Percentiles rank a stretch among this genome's conserved stretches.
Evolutionary conservation across 1,139 yeast genomes (phyloP).

Genomic region (Tardiomyces depauwii): DNA sequence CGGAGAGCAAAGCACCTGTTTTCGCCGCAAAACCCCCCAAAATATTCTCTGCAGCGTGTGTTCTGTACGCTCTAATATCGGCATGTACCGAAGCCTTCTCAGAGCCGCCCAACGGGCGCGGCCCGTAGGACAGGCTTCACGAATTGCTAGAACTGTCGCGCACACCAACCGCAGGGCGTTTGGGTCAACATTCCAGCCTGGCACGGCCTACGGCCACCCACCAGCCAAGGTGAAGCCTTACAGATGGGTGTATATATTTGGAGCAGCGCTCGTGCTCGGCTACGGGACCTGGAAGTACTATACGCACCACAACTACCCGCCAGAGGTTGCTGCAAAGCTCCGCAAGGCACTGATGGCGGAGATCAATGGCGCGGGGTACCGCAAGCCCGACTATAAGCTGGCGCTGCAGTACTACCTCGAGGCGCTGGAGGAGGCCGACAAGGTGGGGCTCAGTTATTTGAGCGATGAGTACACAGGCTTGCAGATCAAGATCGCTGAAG

Average conservation of each 20-base stretch:
- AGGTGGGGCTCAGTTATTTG: slow-evolving; percentile 40
- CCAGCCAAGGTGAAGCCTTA: neutral
- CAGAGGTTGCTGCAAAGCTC: slow-evolving; percentile 53
- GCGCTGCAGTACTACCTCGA: slow-evolving; percentile 62
- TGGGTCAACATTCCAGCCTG: too few relatives aligned
- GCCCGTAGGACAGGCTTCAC: too few relatives aligned
- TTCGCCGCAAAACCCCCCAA: too few relatives aligned
- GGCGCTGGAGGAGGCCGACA: slow-evolving; percentile 36
- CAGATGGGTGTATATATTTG: neutral
- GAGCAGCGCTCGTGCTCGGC: slow-evolving; percentile 2
- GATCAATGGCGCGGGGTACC: slow-evolving; percentile 49
- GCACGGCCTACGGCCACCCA: neutral
- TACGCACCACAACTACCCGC: slow-evolving; percentile 33
- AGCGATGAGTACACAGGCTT: slow-evolving; percentile 75
- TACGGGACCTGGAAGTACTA: slow-evolving; percentile 15
- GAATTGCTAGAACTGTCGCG: too few relatives aligned
- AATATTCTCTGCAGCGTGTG: too few relatives aligned
- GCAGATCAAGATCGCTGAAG: slow-evolving; percentile 75
- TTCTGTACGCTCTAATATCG: too few relatives aligned
- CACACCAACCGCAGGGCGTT: too few relatives aligned
- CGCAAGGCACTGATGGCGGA: slow-evolving; percentile 81
- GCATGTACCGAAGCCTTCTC: too few relatives aligned
- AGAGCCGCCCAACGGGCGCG: too few relatives aligned
- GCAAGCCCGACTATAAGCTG: slow-evolving; percentile 44
- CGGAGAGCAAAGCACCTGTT: too few relatives aligned